These are phyloP conservation scores for Rhinocladiella similis DNA, from an alignment of 2,329 filamentous ascomycete species.

Conservation along the genomic window DNA sequence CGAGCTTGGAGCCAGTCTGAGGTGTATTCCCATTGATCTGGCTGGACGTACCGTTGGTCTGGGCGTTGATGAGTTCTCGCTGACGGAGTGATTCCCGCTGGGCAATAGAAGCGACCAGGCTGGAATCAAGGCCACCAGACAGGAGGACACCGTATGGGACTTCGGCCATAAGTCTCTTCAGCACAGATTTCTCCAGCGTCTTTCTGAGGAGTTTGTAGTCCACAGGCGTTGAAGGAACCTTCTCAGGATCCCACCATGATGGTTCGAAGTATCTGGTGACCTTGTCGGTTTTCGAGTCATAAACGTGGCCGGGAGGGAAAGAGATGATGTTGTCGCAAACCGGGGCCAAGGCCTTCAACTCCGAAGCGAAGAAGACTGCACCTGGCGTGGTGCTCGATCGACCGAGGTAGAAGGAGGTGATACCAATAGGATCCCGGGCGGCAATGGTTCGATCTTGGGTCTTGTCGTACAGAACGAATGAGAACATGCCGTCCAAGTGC, in stretches of 20 bases:
- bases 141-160: slow-evolving; percentile 95
- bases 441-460: slow-evolving; percentile 87
- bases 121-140: slow-evolving; percentile 94
- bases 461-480: slow-evolving; percentile 97
- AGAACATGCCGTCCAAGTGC: slow-evolving; percentile 98
- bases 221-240: slow-evolving; percentile 75
- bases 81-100: slow-evolving; percentile 85
- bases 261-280: slow-evolving; percentile 88
- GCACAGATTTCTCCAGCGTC: slow-evolving; percentile 83
- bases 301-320: slow-evolving; percentile 94
- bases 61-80: slow-evolving; percentile 47
- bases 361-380: slow-evolving; percentile 92
- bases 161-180: slow-evolving; percentile 97
- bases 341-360: slow-evolving; percentile 88
- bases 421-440: slow-evolving; percentile 92
- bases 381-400: slow-evolving; percentile 80
- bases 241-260: slow-evolving; percentile 82
- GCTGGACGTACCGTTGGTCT: slow-evolving; percentile 42
- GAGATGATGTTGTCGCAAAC: slow-evolving; percentile 94
- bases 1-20: slow-evolving; percentile 67
- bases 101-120: slow-evolving; percentile 89
- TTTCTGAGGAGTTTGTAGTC: slow-evolving; percentile 81
- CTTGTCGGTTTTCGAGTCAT: slow-evolving; percentile 86
- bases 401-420: slow-evolving; percentile 97
- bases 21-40: slow-evolving; percentile 46